These are phyloP conservation scores for Claviceps sp. DNA, from an alignment of 2,329 filamentous ascomycete genomes.

Conservation along the genomic window DNA sequence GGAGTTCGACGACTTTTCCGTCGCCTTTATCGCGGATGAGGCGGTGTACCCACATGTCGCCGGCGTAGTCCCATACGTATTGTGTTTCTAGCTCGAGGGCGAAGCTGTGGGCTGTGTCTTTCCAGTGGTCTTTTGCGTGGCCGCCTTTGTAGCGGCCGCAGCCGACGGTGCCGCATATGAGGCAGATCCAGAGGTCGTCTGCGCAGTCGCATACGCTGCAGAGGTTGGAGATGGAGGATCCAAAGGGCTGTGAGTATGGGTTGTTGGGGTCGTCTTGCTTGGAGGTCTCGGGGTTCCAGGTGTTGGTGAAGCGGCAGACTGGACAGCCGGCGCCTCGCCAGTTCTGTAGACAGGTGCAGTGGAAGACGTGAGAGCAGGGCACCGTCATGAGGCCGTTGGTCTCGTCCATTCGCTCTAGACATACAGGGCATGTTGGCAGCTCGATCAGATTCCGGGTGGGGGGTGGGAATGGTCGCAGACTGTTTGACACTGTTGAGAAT, in stretches of 20 bases:
- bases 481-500: slow-evolving; percentile 26
- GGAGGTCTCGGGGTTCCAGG: slow-evolving; percentile 16
- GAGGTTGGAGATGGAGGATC: slow-evolving; percentile 48
- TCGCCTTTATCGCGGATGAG: slow-evolving; percentile 89
- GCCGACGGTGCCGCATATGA: slow-evolving; percentile 84
- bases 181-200: slow-evolving; percentile 84
- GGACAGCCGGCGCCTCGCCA: slow-evolving; percentile 93
- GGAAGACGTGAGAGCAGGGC: slow-evolving; percentile 93
- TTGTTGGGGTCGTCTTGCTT: slow-evolving; percentile 30
- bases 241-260: slow-evolving; percentile 42
- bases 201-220: slow-evolving; percentile 71
- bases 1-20: slow-evolving; percentile 84
- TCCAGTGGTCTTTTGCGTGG: slow-evolving; percentile 88
- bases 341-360: slow-evolving; percentile 89
- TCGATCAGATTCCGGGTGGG: slow-evolving; percentile 76
- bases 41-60: slow-evolving; percentile 90
- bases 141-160: slow-evolving; percentile 91
- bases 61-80: slow-evolving; percentile 95
- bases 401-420: slow-evolving; percentile 95
- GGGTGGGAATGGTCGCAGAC: slow-evolving; percentile 46
- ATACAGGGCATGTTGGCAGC: slow-evolving; percentile 90
- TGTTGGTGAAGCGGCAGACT: slow-evolving; percentile 76
- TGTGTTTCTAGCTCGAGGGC: slow-evolving; percentile 87
- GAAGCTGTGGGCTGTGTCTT: slow-evolving; percentile 78
- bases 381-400: slow-evolving; percentile 92